These are phyloP conservation scores for Trichosanthes cucumerina DNA, from an alignment of 306 rosid species.

Conservation along the genomic window DNA sequence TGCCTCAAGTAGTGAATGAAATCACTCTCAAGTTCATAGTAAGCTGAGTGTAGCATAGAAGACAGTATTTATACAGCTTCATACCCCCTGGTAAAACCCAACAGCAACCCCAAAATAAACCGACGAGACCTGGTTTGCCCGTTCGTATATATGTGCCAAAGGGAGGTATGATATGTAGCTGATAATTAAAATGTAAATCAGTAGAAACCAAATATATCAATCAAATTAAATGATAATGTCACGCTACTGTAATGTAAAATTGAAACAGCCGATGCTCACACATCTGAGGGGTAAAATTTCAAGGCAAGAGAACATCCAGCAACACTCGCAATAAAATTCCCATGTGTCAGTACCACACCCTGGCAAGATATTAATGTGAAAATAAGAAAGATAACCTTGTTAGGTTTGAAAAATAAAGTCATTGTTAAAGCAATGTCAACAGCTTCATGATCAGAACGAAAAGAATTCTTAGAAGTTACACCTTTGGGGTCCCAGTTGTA, in stretches of 20 bases:
- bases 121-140: constrained; percentile 67
- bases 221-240: not conserved
- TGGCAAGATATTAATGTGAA: constrained; percentile 31
- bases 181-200: constrained; percentile 25
- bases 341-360: constrained; percentile 92
- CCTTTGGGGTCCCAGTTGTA: constrained; percentile 99
- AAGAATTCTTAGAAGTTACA: constrained; percentile 14
- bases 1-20: constrained; percentile 9
- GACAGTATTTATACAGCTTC: constrained; percentile 12
- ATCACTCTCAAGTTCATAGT: not conserved
- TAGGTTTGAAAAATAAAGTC: constrained; percentile 6
- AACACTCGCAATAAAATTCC: constrained; percentile 75
- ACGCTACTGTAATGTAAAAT: not conserved
- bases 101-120: constrained; percentile 73
- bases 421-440: not conserved
- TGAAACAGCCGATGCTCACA: constrained; percentile 43
- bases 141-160: constrained; percentile 94
- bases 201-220: constrained; percentile 17
- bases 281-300: constrained; percentile 63
- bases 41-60: not conserved
- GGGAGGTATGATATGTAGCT: constrained; percentile 97
- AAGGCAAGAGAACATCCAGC: constrained; percentile 51
- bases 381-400: constrained; percentile 7
- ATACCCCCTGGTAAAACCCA: constrained; percentile 98
- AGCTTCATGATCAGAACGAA: constrained; percentile 14